Evolutionary conservation across 352 stramenopile species (phyloP).

Genomic region (Peronospora tabacina): DNA sequence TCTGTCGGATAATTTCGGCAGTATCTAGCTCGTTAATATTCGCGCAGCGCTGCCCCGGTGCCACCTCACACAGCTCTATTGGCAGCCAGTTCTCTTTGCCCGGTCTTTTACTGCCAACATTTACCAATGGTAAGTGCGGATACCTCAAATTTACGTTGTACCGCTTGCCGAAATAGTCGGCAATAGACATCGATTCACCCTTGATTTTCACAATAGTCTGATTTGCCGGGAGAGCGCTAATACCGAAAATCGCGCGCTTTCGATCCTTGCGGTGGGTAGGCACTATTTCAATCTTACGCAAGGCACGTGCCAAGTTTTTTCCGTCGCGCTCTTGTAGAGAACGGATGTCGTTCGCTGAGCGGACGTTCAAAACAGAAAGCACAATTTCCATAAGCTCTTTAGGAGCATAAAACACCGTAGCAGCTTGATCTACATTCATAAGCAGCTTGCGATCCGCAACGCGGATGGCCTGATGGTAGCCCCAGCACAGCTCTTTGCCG

Average conservation of each 20-base stretch:
- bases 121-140: constrained; percentile 58
- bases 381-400: constrained; percentile 50
- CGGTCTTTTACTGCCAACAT: constrained; percentile 48
- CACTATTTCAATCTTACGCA: constrained; percentile 49
- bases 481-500: constrained; percentile 64
- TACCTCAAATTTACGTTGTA: constrained; percentile 58
- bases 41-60: constrained; percentile 54
- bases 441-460: constrained; percentile 46
- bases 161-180: constrained; percentile 47
- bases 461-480: constrained; percentile 64
- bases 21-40: constrained; percentile 78
- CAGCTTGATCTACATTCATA: constrained; percentile 66
- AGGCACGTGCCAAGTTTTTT: constrained; percentile 26
- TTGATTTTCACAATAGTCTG: constrained; percentile 47
- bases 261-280: constrained; percentile 57
- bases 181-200: constrained; percentile 42
- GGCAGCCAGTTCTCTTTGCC: constrained; percentile 57
- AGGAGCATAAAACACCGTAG: constrained; percentile 60
- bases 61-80: constrained; percentile 77
- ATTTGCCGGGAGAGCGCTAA: constrained; percentile 39
- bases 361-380: constrained; percentile 29
- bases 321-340: constrained; percentile 30
- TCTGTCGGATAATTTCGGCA: constrained; percentile 76
- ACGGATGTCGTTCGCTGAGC: constrained; percentile 32
- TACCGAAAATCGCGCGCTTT: constrained; percentile 43